Evolutionary conservation across 257 asterid genomes (phyloP).

Genomic region (Fraxinus pennsylvanica): DNA sequence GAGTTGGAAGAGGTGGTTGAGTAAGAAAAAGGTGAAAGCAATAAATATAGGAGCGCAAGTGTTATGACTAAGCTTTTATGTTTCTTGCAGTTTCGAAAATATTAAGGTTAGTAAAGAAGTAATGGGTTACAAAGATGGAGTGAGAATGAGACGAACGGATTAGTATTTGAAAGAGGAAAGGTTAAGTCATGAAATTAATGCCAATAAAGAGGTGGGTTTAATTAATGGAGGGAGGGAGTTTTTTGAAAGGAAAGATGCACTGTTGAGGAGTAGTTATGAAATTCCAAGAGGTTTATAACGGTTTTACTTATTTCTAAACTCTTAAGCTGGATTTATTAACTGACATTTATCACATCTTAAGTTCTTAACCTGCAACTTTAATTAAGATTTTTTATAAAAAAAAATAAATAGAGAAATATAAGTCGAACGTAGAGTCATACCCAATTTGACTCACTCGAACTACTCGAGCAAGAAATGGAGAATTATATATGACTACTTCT

Average conservation of each 20-base stretch:
- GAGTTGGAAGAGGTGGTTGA: constrained; percentile 9
- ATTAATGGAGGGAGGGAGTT: constrained; percentile 10
- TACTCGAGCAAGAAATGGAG: not conserved
- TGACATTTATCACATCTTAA: not conserved
- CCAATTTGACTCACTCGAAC: not conserved
- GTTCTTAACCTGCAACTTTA: not conserved
- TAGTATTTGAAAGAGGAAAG: not conserved
- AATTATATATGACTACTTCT: too few species aligned
- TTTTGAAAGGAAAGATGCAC: constrained; percentile 20
- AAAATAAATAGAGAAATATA: not conserved
- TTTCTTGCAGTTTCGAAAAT: not conserved
- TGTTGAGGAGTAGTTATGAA: constrained; percentile 51
- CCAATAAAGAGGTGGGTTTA: not conserved
- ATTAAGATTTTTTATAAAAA: not conserved
- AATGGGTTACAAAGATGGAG: constrained; percentile 25
- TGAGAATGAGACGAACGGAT: not conserved
- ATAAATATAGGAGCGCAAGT: constrained; percentile 44
- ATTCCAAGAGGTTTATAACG: constrained; percentile 19
- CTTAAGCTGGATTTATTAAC: not conserved
- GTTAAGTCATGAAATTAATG: constrained; percentile 35
- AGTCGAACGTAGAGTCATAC: not conserved
- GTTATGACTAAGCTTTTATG: constrained; percentile 1
- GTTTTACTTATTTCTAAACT: constrained; percentile 6
- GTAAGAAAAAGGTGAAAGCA: constrained; percentile 33
- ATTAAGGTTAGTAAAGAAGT: not conserved